These are phyloP conservation scores for Botrytis elliptica DNA, from an alignment of 2,329 filamentous ascomycete genomes.

Conservation along the genomic window DNA sequence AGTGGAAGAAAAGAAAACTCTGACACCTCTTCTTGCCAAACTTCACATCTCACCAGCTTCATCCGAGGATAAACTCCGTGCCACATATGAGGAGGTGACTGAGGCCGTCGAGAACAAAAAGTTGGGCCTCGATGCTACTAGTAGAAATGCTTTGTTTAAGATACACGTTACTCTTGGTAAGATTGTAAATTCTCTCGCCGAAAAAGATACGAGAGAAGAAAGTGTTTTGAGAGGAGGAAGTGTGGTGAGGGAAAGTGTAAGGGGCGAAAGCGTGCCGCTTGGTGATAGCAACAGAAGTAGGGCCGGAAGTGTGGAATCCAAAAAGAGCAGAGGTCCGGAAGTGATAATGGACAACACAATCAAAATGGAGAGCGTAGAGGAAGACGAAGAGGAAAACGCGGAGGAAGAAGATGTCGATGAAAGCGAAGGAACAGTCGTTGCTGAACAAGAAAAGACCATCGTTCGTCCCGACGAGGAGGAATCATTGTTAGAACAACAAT, in stretches of 20 bases:
- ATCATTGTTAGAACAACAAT: constrained; percentile 5
- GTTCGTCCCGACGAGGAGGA: constrained; percentile 5
- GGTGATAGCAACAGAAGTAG: not conserved
- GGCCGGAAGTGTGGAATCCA: not conserved
- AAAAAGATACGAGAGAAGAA: constrained; percentile 29
- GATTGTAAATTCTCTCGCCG: constrained; percentile 60
- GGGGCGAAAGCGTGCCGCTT: not conserved
- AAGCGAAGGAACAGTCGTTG: constrained; percentile 10
- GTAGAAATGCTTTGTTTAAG: constrained; percentile 65
- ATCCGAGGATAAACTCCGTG: constrained; percentile 56
- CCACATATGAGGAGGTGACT: constrained; percentile 57
- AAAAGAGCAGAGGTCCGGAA: constrained; percentile 12
- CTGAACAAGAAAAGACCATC: not conserved
- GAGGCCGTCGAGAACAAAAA: constrained; percentile 60
- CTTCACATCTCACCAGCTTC: constrained; percentile 72
- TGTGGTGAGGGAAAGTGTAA: constrained; percentile 14
- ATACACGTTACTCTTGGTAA: constrained; percentile 66
- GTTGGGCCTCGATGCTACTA: constrained; percentile 58
- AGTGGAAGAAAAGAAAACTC: constrained; percentile 84
- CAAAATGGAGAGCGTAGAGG: constrained; percentile 5
- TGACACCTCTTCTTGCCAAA: constrained; percentile 77
- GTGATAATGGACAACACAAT: constrained; percentile 1
- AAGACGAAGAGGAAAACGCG: not conserved
- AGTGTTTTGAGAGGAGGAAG: constrained; percentile 15
- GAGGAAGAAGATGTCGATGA: constrained; percentile 1